These are phyloP conservation scores for Sistotremastrum niveocremeum DNA, from an alignment of 768 basidiomycete species.

Conservation along the genomic window DNA sequence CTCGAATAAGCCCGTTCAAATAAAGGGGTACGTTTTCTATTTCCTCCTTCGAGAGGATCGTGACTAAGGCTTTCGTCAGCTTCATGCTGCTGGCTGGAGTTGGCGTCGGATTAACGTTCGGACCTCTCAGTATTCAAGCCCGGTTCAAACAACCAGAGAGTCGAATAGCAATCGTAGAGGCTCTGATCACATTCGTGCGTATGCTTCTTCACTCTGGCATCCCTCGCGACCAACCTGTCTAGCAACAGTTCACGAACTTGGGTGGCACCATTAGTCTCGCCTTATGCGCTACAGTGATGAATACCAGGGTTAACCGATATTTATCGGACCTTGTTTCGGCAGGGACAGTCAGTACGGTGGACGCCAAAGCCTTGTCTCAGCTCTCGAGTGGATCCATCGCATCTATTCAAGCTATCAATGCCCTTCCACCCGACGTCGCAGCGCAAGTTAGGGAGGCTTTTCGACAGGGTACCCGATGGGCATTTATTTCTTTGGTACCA, in stretches of 20 bases:
- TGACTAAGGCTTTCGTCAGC: not conserved
- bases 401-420: slow-evolving; percentile 6
- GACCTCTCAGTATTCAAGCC: slow-evolving; percentile 28
- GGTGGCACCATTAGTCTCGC: slow-evolving; percentile 43
- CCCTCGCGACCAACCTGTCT: not conserved
- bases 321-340: slow-evolving; percentile 16
- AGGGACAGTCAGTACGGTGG: slow-evolving; percentile 18
- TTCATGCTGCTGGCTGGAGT: slow-evolving; percentile 33
- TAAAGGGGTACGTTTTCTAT: slow-evolving; percentile 15
- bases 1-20: slow-evolving; percentile 17
- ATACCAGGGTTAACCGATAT: slow-evolving; percentile 25
- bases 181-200: slow-evolving; percentile 32
- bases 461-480: slow-evolving; percentile 7
- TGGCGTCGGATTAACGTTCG: slow-evolving; percentile 28
- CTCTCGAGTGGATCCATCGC: slow-evolving; percentile 10
- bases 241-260: slow-evolving; percentile 28
- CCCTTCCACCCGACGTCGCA: slow-evolving; percentile 4
- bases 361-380: slow-evolving; percentile 12
- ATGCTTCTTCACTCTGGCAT: not conserved
- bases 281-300: slow-evolving; percentile 36
- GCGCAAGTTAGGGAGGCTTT: slow-evolving; percentile 9
- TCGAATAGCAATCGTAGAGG: slow-evolving; percentile 31
- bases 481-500: slow-evolving; percentile 12
- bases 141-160: slow-evolving; percentile 29
- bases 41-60: too few species aligned